Base-by-base conservation (phyloP, 2,329 filamentous ascomycete species). In the Trichoderma koningii region DNA sequence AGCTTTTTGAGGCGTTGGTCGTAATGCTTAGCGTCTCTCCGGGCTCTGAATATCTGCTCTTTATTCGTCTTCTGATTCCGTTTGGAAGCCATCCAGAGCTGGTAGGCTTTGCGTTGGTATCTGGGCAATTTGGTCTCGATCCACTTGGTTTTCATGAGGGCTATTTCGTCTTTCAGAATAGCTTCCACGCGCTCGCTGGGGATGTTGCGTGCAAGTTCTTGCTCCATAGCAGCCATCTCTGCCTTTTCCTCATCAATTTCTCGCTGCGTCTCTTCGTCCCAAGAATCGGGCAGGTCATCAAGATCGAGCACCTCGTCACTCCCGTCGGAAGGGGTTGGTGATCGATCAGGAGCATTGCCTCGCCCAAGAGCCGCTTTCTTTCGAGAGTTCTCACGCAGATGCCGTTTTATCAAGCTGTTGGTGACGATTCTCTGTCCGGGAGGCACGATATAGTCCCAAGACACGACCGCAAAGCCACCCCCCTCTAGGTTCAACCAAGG, bases 71-170 rank as follows among this genome's bases (percentile, higher is more conserved):
- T 75, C 70, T 77, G 76, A 48, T 75, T 73, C 10, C 77, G 79
- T 57, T 81, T 84, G 34, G 85, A 85, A 45, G 80, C 69, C 3
- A 73, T 77, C 92, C 91, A 96, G 2, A 89, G 69, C 3, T 72
- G 75, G 71, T 85, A 83, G 0, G 89, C 89, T 65, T 82, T 87
- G 5, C 73, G 74, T 64, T 86, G 77, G 15, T 85, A 77, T 60
- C 79, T 84, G 0, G 86, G 83, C 7, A 85, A 78, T 68, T 87
- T 87, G 1, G 76, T 78, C n/a, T 79, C 73, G n/a, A 76, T 75
- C 90, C 90, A 94, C 5, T 76, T 73, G 3, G 76, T 71, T 55
- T 81, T 79, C 65, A 86, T 81, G 1, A 79, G 74, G 7, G 77
- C 71, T 12, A 91, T 81, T 28, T 79, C 81, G 19, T 83, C 74